Evolutionary conservation across 2,329 filamentous ascomycete genomes (phyloP).

Genomic region (Diplodia sapinea): DNA sequence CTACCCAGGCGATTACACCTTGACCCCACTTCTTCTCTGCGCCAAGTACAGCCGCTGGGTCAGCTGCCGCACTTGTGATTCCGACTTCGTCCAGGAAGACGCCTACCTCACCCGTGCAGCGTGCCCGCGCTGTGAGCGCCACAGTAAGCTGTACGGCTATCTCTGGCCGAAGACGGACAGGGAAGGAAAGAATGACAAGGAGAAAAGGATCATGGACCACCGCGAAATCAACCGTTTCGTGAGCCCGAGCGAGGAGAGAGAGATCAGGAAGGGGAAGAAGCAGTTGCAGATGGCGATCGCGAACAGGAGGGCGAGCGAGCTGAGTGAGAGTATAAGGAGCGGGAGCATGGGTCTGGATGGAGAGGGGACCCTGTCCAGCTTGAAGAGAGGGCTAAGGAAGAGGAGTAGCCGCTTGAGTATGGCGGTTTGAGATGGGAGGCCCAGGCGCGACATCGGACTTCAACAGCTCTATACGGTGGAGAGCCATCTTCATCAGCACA

Average conservation of each 20-base stretch:
- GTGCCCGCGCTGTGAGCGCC: slow-evolving; percentile 91
- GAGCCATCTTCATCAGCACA: background rate
- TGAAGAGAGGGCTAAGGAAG: slow-evolving; percentile 13
- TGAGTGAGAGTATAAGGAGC: slow-evolving; percentile 10
- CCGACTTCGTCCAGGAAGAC: slow-evolving; percentile 84
- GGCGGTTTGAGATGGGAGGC: background rate
- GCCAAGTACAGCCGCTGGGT: slow-evolving; percentile 84
- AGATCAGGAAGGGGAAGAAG: slow-evolving; percentile 41
- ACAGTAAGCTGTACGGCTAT: slow-evolving; percentile 94
- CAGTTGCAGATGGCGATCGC: slow-evolving; percentile 26
- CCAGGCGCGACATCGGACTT: background rate
- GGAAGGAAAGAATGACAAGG: slow-evolving; percentile 73
- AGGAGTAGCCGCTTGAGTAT: slow-evolving; percentile 18
- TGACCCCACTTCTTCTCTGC: slow-evolving; percentile 76
- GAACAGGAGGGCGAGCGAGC: slow-evolving; percentile 26
- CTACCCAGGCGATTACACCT: slow-evolving; percentile 68
- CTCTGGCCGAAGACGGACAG: slow-evolving; percentile 94
- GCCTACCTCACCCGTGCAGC: slow-evolving; percentile 84
- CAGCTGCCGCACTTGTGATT: slow-evolving; percentile 81
- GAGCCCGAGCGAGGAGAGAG: slow-evolving; percentile 65
- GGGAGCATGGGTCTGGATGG: slow-evolving; percentile 15
- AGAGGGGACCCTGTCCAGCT: slow-evolving; percentile 9
- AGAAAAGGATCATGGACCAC: slow-evolving; percentile 77
- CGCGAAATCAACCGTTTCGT: slow-evolving; percentile 86
- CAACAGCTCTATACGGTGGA: background rate